Conservation (phyloP, 78 protist genomes). For the Dictyostelium firmibasis region DNA sequence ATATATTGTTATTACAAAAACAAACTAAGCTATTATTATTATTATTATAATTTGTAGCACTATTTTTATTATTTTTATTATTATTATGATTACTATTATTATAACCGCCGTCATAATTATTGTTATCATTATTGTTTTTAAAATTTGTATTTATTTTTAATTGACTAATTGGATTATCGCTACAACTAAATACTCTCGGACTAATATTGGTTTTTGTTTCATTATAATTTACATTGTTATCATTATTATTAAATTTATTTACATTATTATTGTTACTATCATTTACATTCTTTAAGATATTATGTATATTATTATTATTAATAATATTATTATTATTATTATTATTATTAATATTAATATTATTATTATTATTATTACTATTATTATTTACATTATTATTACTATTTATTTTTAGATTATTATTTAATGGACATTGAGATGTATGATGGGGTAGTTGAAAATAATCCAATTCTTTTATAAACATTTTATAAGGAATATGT, state of each 20-base stretch:
- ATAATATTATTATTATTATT: neutral
- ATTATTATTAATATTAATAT: neutral
- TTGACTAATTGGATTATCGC: neutral
- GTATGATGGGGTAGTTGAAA: slow-evolving; percentile 50
- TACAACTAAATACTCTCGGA: neutral
- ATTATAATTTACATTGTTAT: neutral
- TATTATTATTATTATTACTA: neutral
- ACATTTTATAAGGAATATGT: neutral
- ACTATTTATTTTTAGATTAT: neutral
- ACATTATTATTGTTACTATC: neutral
- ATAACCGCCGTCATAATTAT: no score
- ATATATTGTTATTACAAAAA: neutral
- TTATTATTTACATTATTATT: neutral
- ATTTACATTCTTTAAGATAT: neutral
- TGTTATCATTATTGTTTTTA: neutral
- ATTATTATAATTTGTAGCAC: neutral
- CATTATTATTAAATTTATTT: neutral
- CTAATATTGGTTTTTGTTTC: neutral
- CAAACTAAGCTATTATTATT: neutral
- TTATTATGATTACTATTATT: neutral
- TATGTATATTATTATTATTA: neutral
- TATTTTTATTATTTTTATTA: neutral
- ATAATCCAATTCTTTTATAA: slow-evolving; percentile 35
- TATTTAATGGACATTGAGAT: neutral
- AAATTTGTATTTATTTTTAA: neutral